These are phyloP conservation scores for Xylariaceae sp. DNA, from an alignment of 2,329 filamentous ascomycete genomes.

Conservation along the genomic window DNA sequence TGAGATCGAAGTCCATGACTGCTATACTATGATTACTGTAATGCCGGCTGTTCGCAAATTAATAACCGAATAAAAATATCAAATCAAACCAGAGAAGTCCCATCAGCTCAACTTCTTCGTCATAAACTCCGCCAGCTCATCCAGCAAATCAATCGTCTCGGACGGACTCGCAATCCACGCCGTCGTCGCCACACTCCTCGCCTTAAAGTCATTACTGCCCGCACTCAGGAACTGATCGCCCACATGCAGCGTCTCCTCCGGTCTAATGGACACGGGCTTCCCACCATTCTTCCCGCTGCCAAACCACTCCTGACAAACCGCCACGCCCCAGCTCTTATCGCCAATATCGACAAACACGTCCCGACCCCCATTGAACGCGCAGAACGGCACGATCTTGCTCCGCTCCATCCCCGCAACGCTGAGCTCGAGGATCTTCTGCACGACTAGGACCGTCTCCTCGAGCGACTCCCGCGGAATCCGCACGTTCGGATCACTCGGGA, in stretches of 20 bases:
- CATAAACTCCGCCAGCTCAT: conserved; percentile 66
- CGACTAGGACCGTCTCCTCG: conserved; percentile 91
- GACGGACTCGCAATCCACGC: conserved; percentile 93
- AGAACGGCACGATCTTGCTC: conserved; percentile 65
- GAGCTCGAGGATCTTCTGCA: conserved; percentile 86
- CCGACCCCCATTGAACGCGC: conserved; percentile 95
- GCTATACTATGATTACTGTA: no score
- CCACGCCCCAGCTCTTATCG: conserved; percentile 94
- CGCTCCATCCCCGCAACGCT: conserved; percentile 51
- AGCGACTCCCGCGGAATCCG: conserved; percentile 81
- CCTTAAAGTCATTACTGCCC: conserved; percentile 96
- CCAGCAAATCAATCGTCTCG: conserved; percentile 84
- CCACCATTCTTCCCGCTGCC: conserved; percentile 43
- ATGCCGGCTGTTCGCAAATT: background rate
- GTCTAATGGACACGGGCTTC: conserved; percentile 47
- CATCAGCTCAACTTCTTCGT: conserved; percentile 37
- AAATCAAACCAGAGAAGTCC: background rate
- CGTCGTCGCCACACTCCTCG: conserved; percentile 83
- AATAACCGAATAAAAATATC: background rate
- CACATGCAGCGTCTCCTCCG: conserved; percentile 81
- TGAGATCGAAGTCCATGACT: no score
- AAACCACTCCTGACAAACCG: conserved; percentile 88
- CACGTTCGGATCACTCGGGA: conserved; percentile 56
- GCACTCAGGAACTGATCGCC: conserved; percentile 96
- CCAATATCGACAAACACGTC: conserved; percentile 99